Conservation (phyloP, 2,329 filamentous ascomycete genomes). For the Keithomyces neogunnii region DNA sequence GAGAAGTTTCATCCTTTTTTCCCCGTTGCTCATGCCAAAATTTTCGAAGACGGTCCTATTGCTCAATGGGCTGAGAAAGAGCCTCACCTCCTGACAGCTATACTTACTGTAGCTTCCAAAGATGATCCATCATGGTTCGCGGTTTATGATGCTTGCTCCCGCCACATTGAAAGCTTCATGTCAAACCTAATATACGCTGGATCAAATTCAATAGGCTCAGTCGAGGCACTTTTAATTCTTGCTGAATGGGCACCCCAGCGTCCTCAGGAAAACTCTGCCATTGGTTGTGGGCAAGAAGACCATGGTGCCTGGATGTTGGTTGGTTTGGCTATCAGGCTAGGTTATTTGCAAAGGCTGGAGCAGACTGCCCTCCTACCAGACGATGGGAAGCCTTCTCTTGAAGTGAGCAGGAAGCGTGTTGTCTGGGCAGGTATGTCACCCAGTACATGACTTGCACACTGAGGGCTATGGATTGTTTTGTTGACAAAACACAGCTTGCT, state of each 20-base stretch:
- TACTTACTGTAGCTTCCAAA: conserved; percentile 63
- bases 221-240: conserved; percentile 60
- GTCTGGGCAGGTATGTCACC: conserved; percentile 50
- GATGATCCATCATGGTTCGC: conserved; percentile 56
- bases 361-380: conserved; percentile 58
- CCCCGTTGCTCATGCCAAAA: conserved; percentile 54
- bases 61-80: conserved; percentile 50
- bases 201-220: conserved; percentile 60
- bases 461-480: neutral
- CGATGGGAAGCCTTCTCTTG: conserved; percentile 47
- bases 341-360: conserved; percentile 62
- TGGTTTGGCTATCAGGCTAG: conserved; percentile 59
- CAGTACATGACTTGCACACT: too few relatives aligned
- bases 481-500: conserved; percentile 36
- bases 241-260: conserved; percentile 68
- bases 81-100: conserved; percentile 59
- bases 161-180: conserved; percentile 62
- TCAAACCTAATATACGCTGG: conserved; percentile 58
- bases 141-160: conserved; percentile 57
- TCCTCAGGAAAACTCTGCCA: conserved; percentile 49
- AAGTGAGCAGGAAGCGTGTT: conserved; percentile 54
- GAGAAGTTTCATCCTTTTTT: conserved; percentile 63
- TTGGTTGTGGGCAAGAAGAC: conserved; percentile 66
- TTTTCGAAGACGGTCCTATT: conserved; percentile 44
- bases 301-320: conserved; percentile 72